A percentile compares a stretch with the other conserved stretches of the same genome.
phyloP scores from a whole-genome alignment of 495 filamentous ascomycete species.

The Xylaria grammica region DNA sequence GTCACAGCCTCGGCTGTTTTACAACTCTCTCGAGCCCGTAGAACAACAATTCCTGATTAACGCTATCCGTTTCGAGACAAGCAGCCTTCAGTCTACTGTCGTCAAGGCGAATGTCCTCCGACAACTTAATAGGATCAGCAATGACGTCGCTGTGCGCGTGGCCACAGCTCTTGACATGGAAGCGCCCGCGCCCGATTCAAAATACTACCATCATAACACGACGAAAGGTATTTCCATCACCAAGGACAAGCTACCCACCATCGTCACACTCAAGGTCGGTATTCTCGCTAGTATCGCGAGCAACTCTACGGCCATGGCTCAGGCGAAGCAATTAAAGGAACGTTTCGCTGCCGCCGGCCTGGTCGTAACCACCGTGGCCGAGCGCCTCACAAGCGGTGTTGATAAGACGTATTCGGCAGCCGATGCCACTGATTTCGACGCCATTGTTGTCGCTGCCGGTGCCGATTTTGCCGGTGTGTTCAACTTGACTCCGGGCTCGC shows the following conservation, averaged over 20 bases:
- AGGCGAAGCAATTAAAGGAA: constrained; percentile 54
- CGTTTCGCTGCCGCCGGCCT: constrained; percentile 55
- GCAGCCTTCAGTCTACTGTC: constrained; percentile 58
- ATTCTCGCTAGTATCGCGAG: constrained; percentile 58
- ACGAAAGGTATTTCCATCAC: constrained; percentile 69
- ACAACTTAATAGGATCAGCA: constrained; percentile 73
- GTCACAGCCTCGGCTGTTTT: constrained; percentile 77
- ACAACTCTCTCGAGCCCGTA: constrained; percentile 70
- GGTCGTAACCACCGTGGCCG: constrained; percentile 66
- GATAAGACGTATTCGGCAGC: constrained; percentile 73
- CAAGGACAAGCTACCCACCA: constrained; percentile 57
- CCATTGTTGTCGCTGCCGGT: constrained; percentile 65
- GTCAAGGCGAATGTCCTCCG: constrained; percentile 68
- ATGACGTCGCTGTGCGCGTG: constrained; percentile 72
- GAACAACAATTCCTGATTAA: constrained; percentile 82
- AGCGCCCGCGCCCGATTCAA: constrained; percentile 62
- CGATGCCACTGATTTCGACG: constrained; percentile 76
- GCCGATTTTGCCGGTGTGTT: constrained; percentile 58
- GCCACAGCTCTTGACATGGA: constrained; percentile 65
- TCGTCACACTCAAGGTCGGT: constrained; percentile 71
- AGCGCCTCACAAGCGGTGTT: constrained; percentile 60
- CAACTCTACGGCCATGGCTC: constrained; percentile 39
- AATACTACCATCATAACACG: constrained; percentile 73
- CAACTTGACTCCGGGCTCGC: constrained; percentile 30
- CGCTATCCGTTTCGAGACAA: constrained; percentile 76